Evolutionary conservation across 2,329 filamentous ascomycete species (phyloP).

Genomic region (Fusarium sp.): DNA sequence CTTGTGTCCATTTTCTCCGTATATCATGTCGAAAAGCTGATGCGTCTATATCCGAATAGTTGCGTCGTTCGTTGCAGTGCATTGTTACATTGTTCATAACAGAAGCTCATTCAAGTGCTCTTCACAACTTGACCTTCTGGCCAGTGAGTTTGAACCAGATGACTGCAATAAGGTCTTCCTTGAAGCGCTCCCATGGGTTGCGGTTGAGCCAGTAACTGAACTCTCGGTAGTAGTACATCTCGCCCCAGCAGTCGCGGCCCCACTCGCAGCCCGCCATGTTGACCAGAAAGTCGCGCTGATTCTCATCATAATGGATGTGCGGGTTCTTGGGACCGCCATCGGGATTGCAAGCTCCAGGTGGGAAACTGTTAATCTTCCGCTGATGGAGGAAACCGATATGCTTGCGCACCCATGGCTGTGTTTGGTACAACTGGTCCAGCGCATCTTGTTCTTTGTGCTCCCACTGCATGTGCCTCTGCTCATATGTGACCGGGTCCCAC

Average conservation of each 20-base stretch:
- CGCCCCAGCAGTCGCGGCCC: slow-evolving; percentile 96
- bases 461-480: slow-evolving; percentile 99
- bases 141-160: slow-evolving; percentile 74
- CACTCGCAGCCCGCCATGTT: slow-evolving; percentile 99
- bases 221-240: slow-evolving; percentile 96
- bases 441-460: slow-evolving; percentile 99
- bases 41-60: slow-evolving; percentile 15
- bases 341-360: slow-evolving; percentile 86
- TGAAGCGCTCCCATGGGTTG: slow-evolving; percentile 80
- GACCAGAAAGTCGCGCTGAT: slow-evolving; percentile 90
- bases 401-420: slow-evolving; percentile 91
- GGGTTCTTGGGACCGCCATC: slow-evolving; percentile 72
- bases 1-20: slow-evolving; percentile 29
- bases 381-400: slow-evolving; percentile 91
- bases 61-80: neutral
- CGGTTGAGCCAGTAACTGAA: slow-evolving; percentile 91
- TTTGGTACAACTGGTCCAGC: slow-evolving; percentile 88
- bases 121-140: slow-evolving; percentile 67
- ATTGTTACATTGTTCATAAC: neutral
- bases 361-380: slow-evolving; percentile 94
- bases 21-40: slow-evolving; percentile 22
- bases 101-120: slow-evolving; percentile 2
- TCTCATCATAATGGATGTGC: slow-evolving; percentile 85
- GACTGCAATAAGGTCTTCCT: slow-evolving; percentile 71
- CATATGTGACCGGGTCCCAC: slow-evolving; percentile 98